Evolutionary conservation across 2,329 filamentous ascomycete genomes (phyloP).

Genomic region (Lachnellula hyalina): DNA sequence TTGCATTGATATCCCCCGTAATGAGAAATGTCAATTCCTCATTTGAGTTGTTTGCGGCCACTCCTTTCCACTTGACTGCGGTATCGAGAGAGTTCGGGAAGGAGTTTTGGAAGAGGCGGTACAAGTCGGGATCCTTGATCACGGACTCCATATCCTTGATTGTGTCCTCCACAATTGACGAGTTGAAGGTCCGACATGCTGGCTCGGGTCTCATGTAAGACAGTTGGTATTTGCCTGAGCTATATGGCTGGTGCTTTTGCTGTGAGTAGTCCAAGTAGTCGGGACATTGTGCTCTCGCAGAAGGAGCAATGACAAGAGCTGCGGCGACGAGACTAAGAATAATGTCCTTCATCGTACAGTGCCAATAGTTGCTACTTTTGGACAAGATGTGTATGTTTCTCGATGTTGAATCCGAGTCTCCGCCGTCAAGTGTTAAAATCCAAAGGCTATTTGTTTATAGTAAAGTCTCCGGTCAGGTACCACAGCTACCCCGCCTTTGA

Average conservation of each 20-base stretch:
- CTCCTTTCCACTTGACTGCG: slow-evolving; percentile 63
- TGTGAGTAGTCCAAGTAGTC: slow-evolving; percentile 59
- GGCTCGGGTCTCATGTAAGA: slow-evolving; percentile 73
- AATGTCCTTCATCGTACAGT: slow-evolving; percentile 4
- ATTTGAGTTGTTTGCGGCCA: slow-evolving; percentile 47
- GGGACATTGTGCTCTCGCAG: slow-evolving; percentile 43
- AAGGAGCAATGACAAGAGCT: not conserved
- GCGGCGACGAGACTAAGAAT: slow-evolving; percentile 1
- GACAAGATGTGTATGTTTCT: not conserved
- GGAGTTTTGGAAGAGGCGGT: slow-evolving; percentile 64
- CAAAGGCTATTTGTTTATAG: no score
- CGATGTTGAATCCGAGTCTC: not conserved
- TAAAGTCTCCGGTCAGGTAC: not conserved
- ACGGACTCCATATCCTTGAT: slow-evolving; percentile 63
- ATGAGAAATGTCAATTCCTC: slow-evolving; percentile 61
- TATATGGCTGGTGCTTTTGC: slow-evolving; percentile 62
- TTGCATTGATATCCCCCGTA: slow-evolving; percentile 67
- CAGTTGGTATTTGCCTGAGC: slow-evolving; percentile 68
- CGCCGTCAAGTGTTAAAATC: no score
- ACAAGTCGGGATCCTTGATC: slow-evolving; percentile 72
- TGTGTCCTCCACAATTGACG: slow-evolving; percentile 68
- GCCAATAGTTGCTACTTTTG: not conserved
- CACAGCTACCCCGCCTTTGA: slow-evolving; percentile 4
- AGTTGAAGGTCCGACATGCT: slow-evolving; percentile 76
- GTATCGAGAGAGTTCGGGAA: slow-evolving; percentile 74